Evolutionary conservation across 371 early-diverging fungal genomes (phyloP).

Genomic region (Antonospora locustae): DNA sequence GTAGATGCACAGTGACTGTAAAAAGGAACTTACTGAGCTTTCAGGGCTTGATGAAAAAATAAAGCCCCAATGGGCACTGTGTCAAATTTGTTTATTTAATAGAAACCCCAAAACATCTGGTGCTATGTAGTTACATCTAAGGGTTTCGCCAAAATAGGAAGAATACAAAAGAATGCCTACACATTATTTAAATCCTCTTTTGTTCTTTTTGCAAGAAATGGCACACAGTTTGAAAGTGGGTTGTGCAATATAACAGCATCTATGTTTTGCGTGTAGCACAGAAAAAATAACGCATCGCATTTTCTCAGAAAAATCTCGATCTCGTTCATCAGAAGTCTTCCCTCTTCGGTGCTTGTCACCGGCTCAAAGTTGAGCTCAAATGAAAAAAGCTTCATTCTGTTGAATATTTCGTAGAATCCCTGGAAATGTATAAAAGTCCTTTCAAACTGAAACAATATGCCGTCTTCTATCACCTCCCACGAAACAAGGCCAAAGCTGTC

Average conservation of each 20-base stretch:
- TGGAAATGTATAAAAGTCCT: constrained; percentile 20
- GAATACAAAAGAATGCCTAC: no score
- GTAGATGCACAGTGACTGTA: no score
- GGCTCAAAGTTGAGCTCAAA: constrained; percentile 48
- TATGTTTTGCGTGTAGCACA: constrained; percentile 31
- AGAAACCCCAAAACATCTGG: no score
- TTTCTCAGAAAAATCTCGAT: constrained; percentile 41
- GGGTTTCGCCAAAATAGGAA: no score
- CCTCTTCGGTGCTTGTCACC: constrained; percentile 11
- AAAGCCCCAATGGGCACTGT: no score
- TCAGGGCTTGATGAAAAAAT: no score
- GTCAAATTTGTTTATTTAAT: no score
- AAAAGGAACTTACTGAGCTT: no score
- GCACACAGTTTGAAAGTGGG: constrained; percentile 25
- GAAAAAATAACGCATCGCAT: constrained; percentile 46
- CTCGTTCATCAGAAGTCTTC: constrained; percentile 21
- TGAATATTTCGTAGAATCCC: constrained; percentile 13
- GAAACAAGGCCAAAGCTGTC: constrained; percentile 14
- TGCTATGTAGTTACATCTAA: no score
- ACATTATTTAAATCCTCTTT: constrained; percentile 8
- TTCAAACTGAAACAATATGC: constrained; percentile 27
- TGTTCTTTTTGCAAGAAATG: constrained; percentile 34
- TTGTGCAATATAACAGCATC: constrained; percentile 35
- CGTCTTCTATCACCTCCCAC: constrained; percentile 18
- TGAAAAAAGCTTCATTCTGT: constrained; percentile 23